Evolutionary conservation across 1,284 basidiomycete species (phyloP).

Genomic region (Melampsora larici-populina): DNA sequence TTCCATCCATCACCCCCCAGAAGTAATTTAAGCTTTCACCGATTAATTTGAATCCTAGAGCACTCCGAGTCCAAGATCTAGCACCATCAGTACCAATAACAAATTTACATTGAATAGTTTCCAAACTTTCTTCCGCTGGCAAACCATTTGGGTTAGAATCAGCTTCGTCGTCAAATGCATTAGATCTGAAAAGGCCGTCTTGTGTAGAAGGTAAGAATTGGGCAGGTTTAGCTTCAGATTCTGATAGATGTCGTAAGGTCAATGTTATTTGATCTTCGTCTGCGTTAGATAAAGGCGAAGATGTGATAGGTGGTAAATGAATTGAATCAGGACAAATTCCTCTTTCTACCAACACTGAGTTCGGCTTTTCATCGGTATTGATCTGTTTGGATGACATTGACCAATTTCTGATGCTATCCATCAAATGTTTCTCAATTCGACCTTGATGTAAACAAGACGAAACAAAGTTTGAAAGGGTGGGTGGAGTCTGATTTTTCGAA

Average conservation of each 20-base stretch:
- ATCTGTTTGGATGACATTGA: conserved; percentile 4
- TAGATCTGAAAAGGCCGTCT: conserved; percentile 42
- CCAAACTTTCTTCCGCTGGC: conserved; percentile 15
- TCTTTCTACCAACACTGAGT: conserved; percentile 14
- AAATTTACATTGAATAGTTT: conserved; percentile 51
- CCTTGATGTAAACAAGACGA: conserved; percentile 40
- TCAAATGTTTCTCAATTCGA: conserved; percentile 39
- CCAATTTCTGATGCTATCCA: conserved; percentile 41
- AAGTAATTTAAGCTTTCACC: conserved; percentile 58
- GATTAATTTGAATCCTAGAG: conserved; percentile 67
- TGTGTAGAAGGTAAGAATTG: conserved; percentile 35
- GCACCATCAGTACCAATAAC: conserved; percentile 67
- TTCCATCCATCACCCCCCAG: conserved; percentile 43
- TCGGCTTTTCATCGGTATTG: no score
- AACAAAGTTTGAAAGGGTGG: conserved; percentile 25
- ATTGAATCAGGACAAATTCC: conserved; percentile 38
- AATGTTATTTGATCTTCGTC: conserved; percentile 44
- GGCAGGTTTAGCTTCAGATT: conserved; percentile 50
- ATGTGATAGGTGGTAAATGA: conserved; percentile 1
- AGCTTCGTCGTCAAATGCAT: conserved; percentile 40
- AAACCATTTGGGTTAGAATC: conserved; percentile 36
- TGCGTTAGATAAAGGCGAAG: conserved; percentile 32
- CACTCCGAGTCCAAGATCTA: conserved; percentile 74
- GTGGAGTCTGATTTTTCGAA: conserved; percentile 21
- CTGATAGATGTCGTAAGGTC: conserved; percentile 49